Base-by-base conservation (phyloP, 495 filamentous ascomycete genomes). In the Aspergillus saccharolyticus region DNA sequence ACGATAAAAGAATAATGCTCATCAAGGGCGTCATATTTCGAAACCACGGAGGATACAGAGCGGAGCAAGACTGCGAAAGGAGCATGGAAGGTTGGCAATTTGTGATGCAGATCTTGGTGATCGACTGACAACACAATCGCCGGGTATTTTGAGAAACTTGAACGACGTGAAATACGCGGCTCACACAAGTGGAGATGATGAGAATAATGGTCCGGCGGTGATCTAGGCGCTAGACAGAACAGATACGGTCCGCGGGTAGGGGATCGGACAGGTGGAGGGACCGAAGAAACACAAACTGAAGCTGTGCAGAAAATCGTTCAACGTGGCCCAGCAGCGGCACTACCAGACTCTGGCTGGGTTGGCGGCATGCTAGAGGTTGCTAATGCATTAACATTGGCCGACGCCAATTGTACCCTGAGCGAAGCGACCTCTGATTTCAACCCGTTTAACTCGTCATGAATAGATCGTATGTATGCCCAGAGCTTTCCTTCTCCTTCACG, bases 381-480 rank as follows among this genome's bases (percentile, higher is more conserved):
- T 6, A 65, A 48, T 12, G 62, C 46, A 49, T 70, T 73, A n/a
- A 50, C 60, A 52, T 64, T 71, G 19, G 70, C 63, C 17, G 71
- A 68, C 17, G 74, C 71, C 46, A 75, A 52, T 30, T 78, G 76
- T 17, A 73, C 70, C 18, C 69, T 67, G 16, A 78, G 57, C 8
- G 69, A 53, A 10, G 70, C 72, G 17, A 78, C 72, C 55, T 78
- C 76, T n/a, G 68, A 61, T 47, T 66, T 72, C 25, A 78, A 51
- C 2, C 66, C 65, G 5, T 54, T 63, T 44, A 78, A 39, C 46
- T 78, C 76, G 4, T 77, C 74, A 47, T 76, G 70, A 43, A 78
- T 69, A 9, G 71, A 70, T 16, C 73, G 74, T 33, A 79, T 72
- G 55, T 78, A 77, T 19, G 68, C 60, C 77, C 78, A 80, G 9